These are phyloP conservation scores for Xylariaceae sp. DNA, from an alignment of 2,329 filamentous ascomycete species.

Conservation along the genomic window DNA sequence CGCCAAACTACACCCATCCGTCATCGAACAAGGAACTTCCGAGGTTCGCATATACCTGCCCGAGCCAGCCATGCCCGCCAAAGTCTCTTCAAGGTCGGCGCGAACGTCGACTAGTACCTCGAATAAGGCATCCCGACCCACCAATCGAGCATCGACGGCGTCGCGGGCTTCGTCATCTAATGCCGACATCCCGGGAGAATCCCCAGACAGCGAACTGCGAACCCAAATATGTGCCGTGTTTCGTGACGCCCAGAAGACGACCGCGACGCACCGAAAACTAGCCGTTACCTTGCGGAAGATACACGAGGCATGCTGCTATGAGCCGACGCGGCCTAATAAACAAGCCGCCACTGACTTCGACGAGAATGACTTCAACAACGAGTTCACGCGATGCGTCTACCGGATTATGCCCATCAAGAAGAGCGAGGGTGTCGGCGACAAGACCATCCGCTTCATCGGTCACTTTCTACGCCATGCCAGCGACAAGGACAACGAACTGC, in stretches of 20 bases:
- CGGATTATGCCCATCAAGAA: slow-evolving; percentile 86
- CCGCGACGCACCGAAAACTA: slow-evolving; percentile 84
- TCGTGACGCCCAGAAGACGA: slow-evolving; percentile 80
- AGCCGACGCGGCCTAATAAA: slow-evolving; percentile 52
- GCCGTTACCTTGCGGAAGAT: slow-evolving; percentile 84
- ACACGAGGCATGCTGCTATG: slow-evolving; percentile 77
- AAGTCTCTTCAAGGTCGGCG: slow-evolving; percentile 45
- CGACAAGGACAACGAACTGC: slow-evolving; percentile 66
- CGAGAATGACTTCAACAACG: slow-evolving; percentile 81
- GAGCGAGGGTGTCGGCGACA: slow-evolving; percentile 81
- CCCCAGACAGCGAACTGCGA: slow-evolving; percentile 65
- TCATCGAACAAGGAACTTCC: background rate
- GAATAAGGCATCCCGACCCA: slow-evolving; percentile 39
- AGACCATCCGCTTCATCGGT: slow-evolving; percentile 80
- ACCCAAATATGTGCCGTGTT: slow-evolving; percentile 70
- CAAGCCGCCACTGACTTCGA: slow-evolving; percentile 62
- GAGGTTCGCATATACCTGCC: background rate
- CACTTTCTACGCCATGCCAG: slow-evolving; percentile 72
- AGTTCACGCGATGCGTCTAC: slow-evolving; percentile 78
- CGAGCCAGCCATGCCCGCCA: slow-evolving; percentile 44
- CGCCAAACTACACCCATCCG: background rate
- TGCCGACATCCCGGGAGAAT: slow-evolving; percentile 63
- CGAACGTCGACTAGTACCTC: slow-evolving; percentile 42
- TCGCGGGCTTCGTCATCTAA: slow-evolving; percentile 46
- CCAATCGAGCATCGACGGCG: slow-evolving; percentile 42